These are phyloP conservation scores for Penicillium angulare DNA, from an alignment of 495 filamentous ascomycete genomes.

Conservation along the genomic window DNA sequence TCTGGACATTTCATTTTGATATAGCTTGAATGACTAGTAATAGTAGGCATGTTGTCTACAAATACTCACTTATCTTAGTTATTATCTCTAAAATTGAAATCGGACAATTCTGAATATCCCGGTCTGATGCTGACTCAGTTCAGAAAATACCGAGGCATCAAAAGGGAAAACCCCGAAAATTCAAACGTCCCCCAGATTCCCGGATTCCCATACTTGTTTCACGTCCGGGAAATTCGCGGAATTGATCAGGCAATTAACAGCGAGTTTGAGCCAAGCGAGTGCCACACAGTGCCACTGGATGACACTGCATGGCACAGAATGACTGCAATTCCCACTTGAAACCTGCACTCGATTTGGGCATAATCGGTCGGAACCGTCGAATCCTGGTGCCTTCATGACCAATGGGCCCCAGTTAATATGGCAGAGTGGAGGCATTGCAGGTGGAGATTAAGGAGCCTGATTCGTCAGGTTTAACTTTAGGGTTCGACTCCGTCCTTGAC, in stretches of 20 bases:
- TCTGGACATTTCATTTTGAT: too few species aligned
- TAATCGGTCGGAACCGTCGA: slow-evolving; percentile 18
- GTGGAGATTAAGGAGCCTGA: slow-evolving; percentile 2
- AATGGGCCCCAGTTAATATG: not conserved
- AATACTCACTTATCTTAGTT: too few species aligned
- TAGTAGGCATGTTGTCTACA: too few species aligned
- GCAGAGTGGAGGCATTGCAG: not conserved
- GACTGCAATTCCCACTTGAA: too few species aligned
- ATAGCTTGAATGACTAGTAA: too few species aligned
- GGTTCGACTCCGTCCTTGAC: slow-evolving; percentile 8
- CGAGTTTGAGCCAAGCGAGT: slow-evolving; percentile 1
- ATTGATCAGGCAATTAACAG: not conserved
- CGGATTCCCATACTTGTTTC: not conserved
- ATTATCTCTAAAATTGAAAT: too few species aligned
- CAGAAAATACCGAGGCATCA: too few species aligned
- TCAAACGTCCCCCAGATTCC: too few species aligned
- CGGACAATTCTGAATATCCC: not conserved
- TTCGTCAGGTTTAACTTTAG: slow-evolving; percentile 23
- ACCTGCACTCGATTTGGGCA: slow-evolving; percentile 8
- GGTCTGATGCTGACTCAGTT: too few species aligned
- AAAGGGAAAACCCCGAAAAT: too few species aligned
- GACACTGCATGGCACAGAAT: too few species aligned
- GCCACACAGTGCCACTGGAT: too few species aligned
- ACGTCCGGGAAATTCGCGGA: not conserved
- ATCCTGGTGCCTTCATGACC: not conserved